Evolutionary conservation across 2,329 filamentous ascomycete genomes (phyloP).

Genomic region (Niveomyces coronatus): DNA sequence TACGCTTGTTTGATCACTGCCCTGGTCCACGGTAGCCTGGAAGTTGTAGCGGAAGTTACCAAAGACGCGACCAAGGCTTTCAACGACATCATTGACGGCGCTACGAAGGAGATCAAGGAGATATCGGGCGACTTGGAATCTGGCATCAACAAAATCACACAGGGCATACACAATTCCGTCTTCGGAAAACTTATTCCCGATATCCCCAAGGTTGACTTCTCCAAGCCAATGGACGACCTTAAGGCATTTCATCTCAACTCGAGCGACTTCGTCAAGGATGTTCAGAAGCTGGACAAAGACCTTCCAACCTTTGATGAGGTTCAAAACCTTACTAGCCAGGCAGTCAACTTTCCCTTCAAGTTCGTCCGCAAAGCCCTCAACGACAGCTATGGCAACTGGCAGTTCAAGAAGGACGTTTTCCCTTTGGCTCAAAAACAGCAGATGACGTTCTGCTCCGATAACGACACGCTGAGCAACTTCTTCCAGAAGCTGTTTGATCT

Average conservation of each 20-base stretch:
- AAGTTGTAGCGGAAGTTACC: conserved; percentile 48
- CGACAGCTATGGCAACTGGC: conserved; percentile 59
- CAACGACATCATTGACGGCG: conserved; percentile 39
- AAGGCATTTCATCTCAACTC: conserved; percentile 59
- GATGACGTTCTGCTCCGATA: conserved; percentile 80
- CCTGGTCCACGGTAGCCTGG: conserved; percentile 67
- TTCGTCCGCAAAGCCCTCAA: conserved; percentile 66
- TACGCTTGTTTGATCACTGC: conserved; percentile 85
- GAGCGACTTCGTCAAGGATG: conserved; percentile 53
- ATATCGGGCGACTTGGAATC: conserved; percentile 39
- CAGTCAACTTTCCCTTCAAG: conserved; percentile 72
- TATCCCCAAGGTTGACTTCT: conserved; percentile 51
- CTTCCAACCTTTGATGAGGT: conserved; percentile 79
- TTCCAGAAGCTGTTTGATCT: conserved; percentile 63
- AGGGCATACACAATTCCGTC: conserved; percentile 33
- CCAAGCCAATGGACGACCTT: conserved; percentile 52
- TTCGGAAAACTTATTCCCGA: conserved; percentile 37
- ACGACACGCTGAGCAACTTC: conserved; percentile 72
- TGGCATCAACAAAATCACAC: conserved; percentile 40
- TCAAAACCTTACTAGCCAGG: conserved; percentile 66
- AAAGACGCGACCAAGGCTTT: conserved; percentile 42
- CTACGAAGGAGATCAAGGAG: conserved; percentile 49
- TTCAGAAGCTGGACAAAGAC: conserved; percentile 63
- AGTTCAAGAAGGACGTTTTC: conserved; percentile 68
- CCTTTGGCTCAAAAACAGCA: conserved; percentile 75